Percentiles rank a stretch among this genome's conserved stretches.
Evolutionary conservation across 257 asterid species (phyloP).

Genomic region (Oldenlandia corymbosa): DNA sequence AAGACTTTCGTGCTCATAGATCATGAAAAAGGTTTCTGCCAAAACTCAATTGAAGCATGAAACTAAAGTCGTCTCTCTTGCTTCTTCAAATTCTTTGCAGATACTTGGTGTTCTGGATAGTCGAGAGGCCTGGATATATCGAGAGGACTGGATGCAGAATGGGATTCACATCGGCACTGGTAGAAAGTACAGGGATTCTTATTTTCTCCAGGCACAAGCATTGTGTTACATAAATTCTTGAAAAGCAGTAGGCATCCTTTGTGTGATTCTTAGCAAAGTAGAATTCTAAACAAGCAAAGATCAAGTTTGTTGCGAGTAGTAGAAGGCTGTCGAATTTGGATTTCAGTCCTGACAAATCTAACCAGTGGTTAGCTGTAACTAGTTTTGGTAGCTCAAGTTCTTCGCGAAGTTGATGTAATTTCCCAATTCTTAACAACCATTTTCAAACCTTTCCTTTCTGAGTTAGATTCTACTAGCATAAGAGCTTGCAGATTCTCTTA

Average conservation of each 20-base stretch:
- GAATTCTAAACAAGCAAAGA: no score
- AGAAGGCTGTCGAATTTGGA: neutral
- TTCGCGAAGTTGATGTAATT: neutral
- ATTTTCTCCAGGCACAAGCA: conserved; percentile 82
- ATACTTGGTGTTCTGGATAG: conserved; percentile 78
- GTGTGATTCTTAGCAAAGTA: no score
- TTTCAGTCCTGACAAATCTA: no score
- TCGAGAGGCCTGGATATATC: conserved; percentile 91
- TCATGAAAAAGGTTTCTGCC: neutral
- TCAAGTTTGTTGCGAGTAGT: no score
- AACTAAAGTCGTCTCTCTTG: neutral
- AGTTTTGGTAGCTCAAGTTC: neutral
- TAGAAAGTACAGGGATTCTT: conserved; percentile 89
- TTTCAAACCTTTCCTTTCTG: neutral
- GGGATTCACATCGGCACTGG: conserved; percentile 78
- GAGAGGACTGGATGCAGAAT: conserved; percentile 80
- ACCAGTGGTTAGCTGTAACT: neutral
- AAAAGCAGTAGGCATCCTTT: conserved; percentile 3
- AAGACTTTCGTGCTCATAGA: no score
- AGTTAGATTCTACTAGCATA: neutral
- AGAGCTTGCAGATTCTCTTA: no score
- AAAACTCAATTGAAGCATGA: neutral
- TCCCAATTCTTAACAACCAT: neutral
- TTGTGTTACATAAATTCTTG: conserved; percentile 73
- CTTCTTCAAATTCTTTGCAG: conserved; percentile 34